These are phyloP conservation scores for Cudoniella acicularis DNA, from an alignment of 495 filamentous ascomycete species.

Conservation along the genomic window DNA sequence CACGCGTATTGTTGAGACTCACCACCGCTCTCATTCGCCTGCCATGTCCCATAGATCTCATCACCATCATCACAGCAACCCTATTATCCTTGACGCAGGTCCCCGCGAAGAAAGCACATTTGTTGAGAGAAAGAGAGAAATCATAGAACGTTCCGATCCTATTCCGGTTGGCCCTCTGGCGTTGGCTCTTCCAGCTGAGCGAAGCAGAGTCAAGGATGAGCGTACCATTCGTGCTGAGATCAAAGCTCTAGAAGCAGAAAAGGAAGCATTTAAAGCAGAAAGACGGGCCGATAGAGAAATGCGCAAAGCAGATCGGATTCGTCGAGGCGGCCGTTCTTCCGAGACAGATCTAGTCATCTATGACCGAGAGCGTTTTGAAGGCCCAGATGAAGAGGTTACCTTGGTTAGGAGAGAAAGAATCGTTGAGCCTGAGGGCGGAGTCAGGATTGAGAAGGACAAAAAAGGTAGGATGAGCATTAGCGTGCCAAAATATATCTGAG, in stretches of 20 bases:
- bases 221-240: slow-evolving; percentile 37
- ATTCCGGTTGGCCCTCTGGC: slow-evolving; percentile 24
- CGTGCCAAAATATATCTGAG: slow-evolving; percentile 52
- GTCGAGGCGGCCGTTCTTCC: slow-evolving; percentile 13
- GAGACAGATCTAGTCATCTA: slow-evolving; percentile 40
- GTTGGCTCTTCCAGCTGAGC: slow-evolving; percentile 13
- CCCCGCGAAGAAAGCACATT: slow-evolving; percentile 23
- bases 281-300: slow-evolving; percentile 39
- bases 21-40: slow-evolving; percentile 33
- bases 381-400: slow-evolving; percentile 48
- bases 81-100: slow-evolving; percentile 26
- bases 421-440: slow-evolving; percentile 48
- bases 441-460: slow-evolving; percentile 74
- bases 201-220: slow-evolving; percentile 16
- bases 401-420: slow-evolving; percentile 52
- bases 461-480: slow-evolving; percentile 79
- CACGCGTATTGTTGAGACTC: slow-evolving; percentile 35
- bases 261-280: slow-evolving; percentile 29
- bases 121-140: slow-evolving; percentile 15
- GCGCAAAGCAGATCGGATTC: slow-evolving; percentile 31
- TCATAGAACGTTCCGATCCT: slow-evolving; percentile 16
- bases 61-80: slow-evolving; percentile 25
- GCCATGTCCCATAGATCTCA: slow-evolving; percentile 15
- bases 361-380: slow-evolving; percentile 32
- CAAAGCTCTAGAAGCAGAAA: slow-evolving; percentile 33